These are phyloP conservation scores for Kingdonia uniflora DNA, from an alignment of 164 flowering plant species.

Conservation along the genomic window DNA sequence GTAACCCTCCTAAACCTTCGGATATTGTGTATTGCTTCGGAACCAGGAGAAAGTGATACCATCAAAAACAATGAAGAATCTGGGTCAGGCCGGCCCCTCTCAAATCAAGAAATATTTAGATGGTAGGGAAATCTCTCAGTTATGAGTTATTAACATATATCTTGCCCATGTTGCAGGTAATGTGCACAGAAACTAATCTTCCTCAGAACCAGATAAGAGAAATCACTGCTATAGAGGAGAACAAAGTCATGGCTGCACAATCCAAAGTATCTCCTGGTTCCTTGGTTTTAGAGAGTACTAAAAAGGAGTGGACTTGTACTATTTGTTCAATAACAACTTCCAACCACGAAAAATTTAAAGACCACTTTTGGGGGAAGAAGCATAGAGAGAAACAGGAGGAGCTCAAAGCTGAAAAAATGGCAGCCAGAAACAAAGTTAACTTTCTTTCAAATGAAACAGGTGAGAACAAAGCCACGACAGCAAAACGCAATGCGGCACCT, in stretches of 20 bases:
- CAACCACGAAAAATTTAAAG: not conserved
- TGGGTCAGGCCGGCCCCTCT: no score
- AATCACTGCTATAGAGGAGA: not conserved
- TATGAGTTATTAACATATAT: no score
- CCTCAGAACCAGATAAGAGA: not conserved
- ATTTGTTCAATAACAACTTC: no score
- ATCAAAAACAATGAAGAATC: no score
- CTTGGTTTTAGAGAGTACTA: not conserved
- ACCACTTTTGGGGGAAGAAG: not conserved
- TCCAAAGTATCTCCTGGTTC: not conserved
- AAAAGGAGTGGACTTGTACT: not conserved
- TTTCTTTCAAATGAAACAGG: not conserved
- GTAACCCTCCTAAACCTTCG: no score
- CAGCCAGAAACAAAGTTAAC: not conserved
- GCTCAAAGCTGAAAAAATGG: not conserved
- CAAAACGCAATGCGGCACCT: not conserved
- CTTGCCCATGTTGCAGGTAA: not conserved
- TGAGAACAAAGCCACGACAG: not conserved
- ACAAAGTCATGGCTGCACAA: not conserved
- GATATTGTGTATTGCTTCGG: no score
- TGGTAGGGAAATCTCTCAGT: no score
- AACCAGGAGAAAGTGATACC: no score
- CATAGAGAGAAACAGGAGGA: not conserved
- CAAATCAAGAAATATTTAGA: no score
- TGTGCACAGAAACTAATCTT: not conserved